Evolutionary conservation across 768 basidiomycete species (phyloP), one percentile per base, ranked within the genome.

Genomic region (Cystobasidium tubakii): DNA sequence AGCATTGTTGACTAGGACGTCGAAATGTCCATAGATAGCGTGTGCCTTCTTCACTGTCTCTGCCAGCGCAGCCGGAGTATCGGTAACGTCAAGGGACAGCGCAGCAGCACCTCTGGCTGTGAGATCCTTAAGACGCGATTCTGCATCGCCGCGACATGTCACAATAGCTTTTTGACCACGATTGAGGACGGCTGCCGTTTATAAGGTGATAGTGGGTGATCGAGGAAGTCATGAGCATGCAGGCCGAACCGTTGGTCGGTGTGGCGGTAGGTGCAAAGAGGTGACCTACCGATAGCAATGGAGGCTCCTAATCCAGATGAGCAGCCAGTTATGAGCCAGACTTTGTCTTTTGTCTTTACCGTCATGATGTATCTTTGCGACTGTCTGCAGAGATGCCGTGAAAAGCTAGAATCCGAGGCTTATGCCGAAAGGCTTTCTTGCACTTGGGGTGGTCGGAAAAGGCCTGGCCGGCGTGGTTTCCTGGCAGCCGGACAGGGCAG

Each of bases 241-340:
- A 27, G n/a, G n/a, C n/a, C 23, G 19, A 57, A 33, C 54, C 36
- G 23, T 2, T n/a, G n/a, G 31, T 62, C 36, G 31, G 36, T 62
- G 60, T 39, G 36, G 63, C 63, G 27, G 7, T 9, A 36, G 7
- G n/a, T n/a, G n/a, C n/a, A n/a, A 9, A 64, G 9, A 7, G 9
- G 19, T 7, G 33, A 64, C 62, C 7, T 13, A 65, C 63, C 63
- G 25, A 42, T 10, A 13, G 63, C 63, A 42, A 65, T 42, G 36
- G 12, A 25, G 23, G 63, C 63, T 15, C 63, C 63, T 3, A 65
- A 17, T 15, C 63, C 63, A 36, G 63, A 65, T 39, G 63, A 42
- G 63, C 63, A 65, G n/a, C 63, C 63, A 10, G 63, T 65, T 4
- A 65, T 46, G 27, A 65, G 63, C 63, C 63, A 65, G 63, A 65